Base-by-base conservation (phyloP, 139 green algal species). In the Chloropicon primus region DNA sequence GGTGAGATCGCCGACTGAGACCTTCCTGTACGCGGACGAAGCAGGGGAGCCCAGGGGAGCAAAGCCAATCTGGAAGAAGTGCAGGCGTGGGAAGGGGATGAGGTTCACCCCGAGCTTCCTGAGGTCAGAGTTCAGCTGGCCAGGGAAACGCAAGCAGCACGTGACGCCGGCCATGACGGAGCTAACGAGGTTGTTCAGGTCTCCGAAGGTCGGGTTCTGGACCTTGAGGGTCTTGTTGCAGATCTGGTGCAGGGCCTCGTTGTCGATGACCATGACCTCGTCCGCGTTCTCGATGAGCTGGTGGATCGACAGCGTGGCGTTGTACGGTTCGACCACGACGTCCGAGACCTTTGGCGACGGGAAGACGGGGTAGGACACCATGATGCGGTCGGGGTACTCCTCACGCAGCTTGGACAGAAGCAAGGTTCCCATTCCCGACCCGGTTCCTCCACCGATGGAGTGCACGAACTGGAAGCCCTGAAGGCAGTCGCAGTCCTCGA, bases 21-120 rank as follows among this genome's bases (percentile, higher is more conserved):
- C 72, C 25, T 75, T 90, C 29, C 94, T 89, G 85, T 99, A 99
- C 85, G 97, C 94, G 90, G 98, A 94, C 76, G 87, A 94, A 80
- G 94, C 95, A 79, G 94, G 92, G 27, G 87, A 95, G 54, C 41
- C 41, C 10, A 62, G 41, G 10, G 41, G 41, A 5, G 41, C 41
- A 17, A 62, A 62, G 10, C 41, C 41, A 17, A 62, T 62, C 41
- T 62, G 41, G 41, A 62, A 62, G 41, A 62, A 62, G 41, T 62
- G 41, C 5, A 62, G 41, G 41, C 41, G 41, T n/a, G 41, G 41
- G 41, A 62, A 62, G 41, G 41, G 41, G 41, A 62, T 62, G 41
- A 62, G 41, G 41, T 62, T 62, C 41, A 62, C 41, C 41, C 41
- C 41, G 17, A 62, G 41, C 41, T 62, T 62, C 41, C 41, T 62